A percentile compares a stretch with the other conserved stretches of the same genome.
These are phyloP conservation scores for Dysphania ambrosioides DNA, from an alignment of 148 eudicot species.

Conservation along the genomic window DNA sequence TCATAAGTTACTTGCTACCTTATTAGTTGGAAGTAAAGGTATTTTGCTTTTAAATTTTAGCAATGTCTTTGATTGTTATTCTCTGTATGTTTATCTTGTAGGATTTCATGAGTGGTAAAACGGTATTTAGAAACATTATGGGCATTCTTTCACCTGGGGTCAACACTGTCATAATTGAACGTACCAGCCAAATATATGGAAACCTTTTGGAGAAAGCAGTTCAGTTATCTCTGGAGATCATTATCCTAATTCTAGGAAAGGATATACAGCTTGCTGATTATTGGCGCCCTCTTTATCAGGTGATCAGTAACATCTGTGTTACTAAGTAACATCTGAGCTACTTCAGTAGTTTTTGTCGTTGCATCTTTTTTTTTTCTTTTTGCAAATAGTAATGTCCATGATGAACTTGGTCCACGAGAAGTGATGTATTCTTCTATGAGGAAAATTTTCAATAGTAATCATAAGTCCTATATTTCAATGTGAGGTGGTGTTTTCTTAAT, in stretches of 20 bases:
- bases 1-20: conserved; percentile 1
- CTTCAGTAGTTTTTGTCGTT: not conserved
- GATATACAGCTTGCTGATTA: conserved; percentile 72
- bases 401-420: not conserved
- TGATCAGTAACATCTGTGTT: conserved; percentile 6
- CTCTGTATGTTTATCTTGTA: conserved; percentile 31
- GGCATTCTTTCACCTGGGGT: conserved; percentile 84
- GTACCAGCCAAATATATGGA: conserved; percentile 75
- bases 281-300: conserved; percentile 99
- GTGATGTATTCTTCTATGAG: not conserved
- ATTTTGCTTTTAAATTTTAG: not conserved
- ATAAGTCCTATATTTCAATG: not conserved
- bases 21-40: not conserved
- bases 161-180: conserved; percentile 64
- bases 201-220: conserved; percentile 78
- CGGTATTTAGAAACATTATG: conserved; percentile 82
- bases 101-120: conserved; percentile 99
- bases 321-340: not conserved
- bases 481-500: not conserved
- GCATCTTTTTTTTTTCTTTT: not conserved
- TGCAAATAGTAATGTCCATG: not conserved
- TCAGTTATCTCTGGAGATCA: conserved; percentile 66
- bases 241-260: conserved; percentile 75
- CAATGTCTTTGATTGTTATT: not conserved
- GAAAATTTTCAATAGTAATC: not conserved